A percentile compares a stretch with the other conserved stretches of the same genome.
Evolutionary conservation across 2,329 filamentous ascomycete species (phyloP).

Genomic region (Xylaria sp.): DNA sequence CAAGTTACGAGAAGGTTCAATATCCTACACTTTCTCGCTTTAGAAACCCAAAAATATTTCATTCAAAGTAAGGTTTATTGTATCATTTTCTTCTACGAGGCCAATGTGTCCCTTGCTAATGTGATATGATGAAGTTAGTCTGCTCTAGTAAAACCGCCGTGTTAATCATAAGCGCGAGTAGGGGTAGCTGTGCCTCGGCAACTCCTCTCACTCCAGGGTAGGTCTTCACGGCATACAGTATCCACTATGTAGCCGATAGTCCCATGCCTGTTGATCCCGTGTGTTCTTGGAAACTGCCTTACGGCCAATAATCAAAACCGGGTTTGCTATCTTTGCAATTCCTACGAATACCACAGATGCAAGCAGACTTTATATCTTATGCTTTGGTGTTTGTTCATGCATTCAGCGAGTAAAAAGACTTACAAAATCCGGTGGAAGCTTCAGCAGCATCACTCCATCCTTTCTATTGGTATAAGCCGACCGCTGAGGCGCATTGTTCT

Average conservation of each 20-base stretch:
- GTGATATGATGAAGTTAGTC: not conserved
- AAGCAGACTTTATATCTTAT: not conserved
- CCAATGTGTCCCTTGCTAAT: not conserved
- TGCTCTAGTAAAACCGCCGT: not conserved
- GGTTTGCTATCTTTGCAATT: not conserved
- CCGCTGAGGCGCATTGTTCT: not conserved
- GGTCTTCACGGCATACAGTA: not conserved
- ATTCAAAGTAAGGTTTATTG: not conserved
- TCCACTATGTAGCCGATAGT: not conserved
- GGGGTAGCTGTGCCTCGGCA: slow-evolving; percentile 15
- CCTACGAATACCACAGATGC: not conserved
- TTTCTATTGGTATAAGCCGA: slow-evolving; percentile 9
- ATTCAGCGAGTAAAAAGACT: not conserved
- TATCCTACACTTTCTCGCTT: not conserved
- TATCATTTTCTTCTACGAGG: not conserved
- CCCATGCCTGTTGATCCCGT: not conserved
- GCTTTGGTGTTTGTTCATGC: not conserved
- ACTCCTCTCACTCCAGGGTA: slow-evolving; percentile 18
- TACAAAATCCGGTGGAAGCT: not conserved
- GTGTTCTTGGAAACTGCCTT: not conserved
- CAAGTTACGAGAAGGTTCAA: not conserved
- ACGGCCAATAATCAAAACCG: not conserved
- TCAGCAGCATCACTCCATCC: not conserved
- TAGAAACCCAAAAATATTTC: not conserved
- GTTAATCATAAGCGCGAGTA: not conserved